Conservation (phyloP, 495 filamentous ascomycete species). For the Tuber melanosporum region DNA sequence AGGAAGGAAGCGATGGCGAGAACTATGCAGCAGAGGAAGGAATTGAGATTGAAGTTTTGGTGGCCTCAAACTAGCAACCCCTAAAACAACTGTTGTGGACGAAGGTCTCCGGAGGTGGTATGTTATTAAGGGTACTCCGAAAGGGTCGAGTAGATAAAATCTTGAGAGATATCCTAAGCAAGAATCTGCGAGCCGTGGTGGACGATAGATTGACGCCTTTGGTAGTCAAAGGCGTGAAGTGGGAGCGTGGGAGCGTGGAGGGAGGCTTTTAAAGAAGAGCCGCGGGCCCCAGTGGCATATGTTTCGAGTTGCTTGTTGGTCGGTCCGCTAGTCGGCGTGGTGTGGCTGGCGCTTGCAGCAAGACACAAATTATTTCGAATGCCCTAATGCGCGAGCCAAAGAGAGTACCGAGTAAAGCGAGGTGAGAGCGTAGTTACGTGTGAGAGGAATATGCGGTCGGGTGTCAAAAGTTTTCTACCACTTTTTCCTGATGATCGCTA, state of each 20-base stretch:
- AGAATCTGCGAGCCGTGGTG: slow-evolving; percentile 41
- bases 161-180: slow-evolving; percentile 38
- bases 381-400: slow-evolving; percentile 15
- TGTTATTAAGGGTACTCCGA: slow-evolving; percentile 41
- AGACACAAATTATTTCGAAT: slow-evolving; percentile 18
- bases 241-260: slow-evolving; percentile 13
- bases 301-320: slow-evolving; percentile 11
- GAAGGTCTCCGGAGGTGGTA: slow-evolving; percentile 39
- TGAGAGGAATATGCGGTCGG: slow-evolving; percentile 21
- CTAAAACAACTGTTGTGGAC: slow-evolving; percentile 13
- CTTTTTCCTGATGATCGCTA: slow-evolving; percentile 15
- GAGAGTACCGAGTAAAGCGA: slow-evolving; percentile 31
- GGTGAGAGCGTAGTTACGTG: slow-evolving; percentile 9
- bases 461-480: slow-evolving; percentile 14
- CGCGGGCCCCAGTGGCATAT: slow-evolving; percentile 25
- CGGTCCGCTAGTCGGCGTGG: slow-evolving; percentile 15
- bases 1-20: slow-evolving; percentile 43
- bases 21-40: slow-evolving; percentile 41
- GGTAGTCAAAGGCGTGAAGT: slow-evolving; percentile 31
- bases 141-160: slow-evolving; percentile 40
- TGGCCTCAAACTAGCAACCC: slow-evolving; percentile 33
- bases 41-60: slow-evolving; percentile 25
- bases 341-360: slow-evolving; percentile 19
- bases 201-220: slow-evolving; percentile 25
- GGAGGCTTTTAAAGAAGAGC: slow-evolving; percentile 33